phyloP scores from a whole-genome alignment of 345 rosid species.

The Raphanus sativus region DNA sequence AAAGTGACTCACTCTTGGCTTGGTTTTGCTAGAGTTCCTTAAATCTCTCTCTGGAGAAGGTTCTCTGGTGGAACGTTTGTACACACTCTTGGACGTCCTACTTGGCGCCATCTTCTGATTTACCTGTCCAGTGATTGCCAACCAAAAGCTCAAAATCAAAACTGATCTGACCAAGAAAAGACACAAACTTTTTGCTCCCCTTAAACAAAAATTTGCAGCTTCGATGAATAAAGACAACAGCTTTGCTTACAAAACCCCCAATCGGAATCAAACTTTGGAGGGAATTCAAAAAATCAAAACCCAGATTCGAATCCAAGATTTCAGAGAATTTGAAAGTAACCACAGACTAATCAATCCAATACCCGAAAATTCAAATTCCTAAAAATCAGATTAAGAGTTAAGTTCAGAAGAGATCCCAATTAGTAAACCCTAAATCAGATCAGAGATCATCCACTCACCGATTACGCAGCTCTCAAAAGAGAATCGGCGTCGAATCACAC shows the following conservation, averaged over 20 bases:
- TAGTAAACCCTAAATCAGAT: constrained; percentile 46
- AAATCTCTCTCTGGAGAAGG: constrained; percentile 20
- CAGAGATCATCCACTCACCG: constrained; percentile 44
- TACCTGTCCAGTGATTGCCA: not conserved
- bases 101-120: constrained; percentile 53
- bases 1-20: constrained; percentile 55
- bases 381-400: not conserved
- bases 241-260: not conserved
- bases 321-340: not conserved
- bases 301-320: not conserved
- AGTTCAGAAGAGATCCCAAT: not conserved
- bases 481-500: constrained; percentile 10
- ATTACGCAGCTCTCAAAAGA: constrained; percentile 3
- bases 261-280: not conserved
- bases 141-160: too few species aligned
- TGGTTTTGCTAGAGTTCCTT: constrained; percentile 52
- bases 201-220: not conserved
- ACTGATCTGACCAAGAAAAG: not conserved
- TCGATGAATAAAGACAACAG: constrained; percentile 5
- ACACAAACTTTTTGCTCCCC: not conserved
- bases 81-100: constrained; percentile 65
- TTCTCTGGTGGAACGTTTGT: constrained; percentile 30
- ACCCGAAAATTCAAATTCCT: too few species aligned
- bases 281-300: not conserved
- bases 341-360: too few species aligned